Conservation (phyloP, 208 protist species). For the Wallacemonas sp. region DNA sequence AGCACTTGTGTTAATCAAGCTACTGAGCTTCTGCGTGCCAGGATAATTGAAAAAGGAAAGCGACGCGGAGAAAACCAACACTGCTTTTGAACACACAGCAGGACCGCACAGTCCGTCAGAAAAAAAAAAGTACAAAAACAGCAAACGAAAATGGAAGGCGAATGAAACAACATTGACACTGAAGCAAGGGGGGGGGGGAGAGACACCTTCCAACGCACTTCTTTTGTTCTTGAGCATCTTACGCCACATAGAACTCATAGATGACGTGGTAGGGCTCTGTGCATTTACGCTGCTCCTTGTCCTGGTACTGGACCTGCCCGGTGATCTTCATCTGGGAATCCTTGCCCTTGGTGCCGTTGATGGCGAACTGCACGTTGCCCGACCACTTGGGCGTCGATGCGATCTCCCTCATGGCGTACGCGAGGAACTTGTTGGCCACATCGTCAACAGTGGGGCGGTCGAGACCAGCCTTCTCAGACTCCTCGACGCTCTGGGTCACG, state of each 20-base stretch:
- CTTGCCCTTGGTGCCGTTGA: constrained; percentile 54
- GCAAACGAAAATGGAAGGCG: no score
- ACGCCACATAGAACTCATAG: constrained; percentile 45
- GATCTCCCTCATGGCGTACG: constrained; percentile 20
- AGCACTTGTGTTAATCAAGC: no score
- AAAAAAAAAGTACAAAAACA: no score
- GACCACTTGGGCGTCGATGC: constrained; percentile 74
- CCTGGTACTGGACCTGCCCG: constrained; percentile 45
- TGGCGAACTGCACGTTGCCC: constrained; percentile 83
- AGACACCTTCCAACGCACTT: no score
- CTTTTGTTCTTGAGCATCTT: no score
- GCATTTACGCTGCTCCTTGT: constrained; percentile 65
- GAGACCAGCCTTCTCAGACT: constrained; percentile 63
- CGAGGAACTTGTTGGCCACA: constrained; percentile 77
- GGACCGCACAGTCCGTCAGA: no score
- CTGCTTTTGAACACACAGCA: no score
- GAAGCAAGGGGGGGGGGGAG: no score
- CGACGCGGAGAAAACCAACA: no score
- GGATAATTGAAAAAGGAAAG: no score
- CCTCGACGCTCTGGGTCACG: constrained; percentile 13
- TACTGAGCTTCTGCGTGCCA: no score
- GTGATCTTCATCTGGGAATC: constrained; percentile 66
- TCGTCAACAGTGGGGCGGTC: constrained; percentile 78
- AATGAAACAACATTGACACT: no score
- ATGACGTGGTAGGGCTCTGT: constrained; percentile 71